Percentiles rank a stretch among this genome's conserved stretches.
Conservation (phyloP, 768 basidiomycete species). For the Lactarius vividus region DNA sequence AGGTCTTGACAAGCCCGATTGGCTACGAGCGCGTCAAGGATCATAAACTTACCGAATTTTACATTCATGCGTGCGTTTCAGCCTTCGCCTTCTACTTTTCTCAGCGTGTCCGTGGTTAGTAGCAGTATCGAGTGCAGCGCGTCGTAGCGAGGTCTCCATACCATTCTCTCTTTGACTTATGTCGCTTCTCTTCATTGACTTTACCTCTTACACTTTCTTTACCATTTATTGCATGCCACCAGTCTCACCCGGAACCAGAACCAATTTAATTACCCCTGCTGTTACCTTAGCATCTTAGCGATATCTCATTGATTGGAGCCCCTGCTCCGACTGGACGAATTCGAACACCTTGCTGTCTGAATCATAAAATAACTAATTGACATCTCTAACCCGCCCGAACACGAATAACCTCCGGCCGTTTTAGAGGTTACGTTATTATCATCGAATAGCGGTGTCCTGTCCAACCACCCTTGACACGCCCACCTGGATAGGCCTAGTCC, state of each 20-base stretch:
- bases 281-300: slow-evolving; percentile 13
- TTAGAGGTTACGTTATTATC: not conserved
- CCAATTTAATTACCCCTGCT: slow-evolving; percentile 8
- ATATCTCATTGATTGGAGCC: slow-evolving; percentile 18
- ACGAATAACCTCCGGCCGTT: not conserved
- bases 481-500: not conserved
- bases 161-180: not conserved
- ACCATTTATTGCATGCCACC: slow-evolving; percentile 2
- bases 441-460: not conserved
- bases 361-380: slow-evolving; percentile 5
- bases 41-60: not conserved
- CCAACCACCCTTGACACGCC: not conserved
- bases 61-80: not conserved
- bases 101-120: not conserved
- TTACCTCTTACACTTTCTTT: slow-evolving; percentile 12
- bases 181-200: not conserved
- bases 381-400: not conserved
- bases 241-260: slow-evolving; percentile 12
- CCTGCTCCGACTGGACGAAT: slow-evolving; percentile 4
- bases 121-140: not conserved
- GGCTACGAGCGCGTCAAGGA: slow-evolving; percentile 12
- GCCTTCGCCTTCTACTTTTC: slow-evolving; percentile 1
- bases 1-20: slow-evolving; percentile 2
- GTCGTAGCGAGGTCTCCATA: not conserved
- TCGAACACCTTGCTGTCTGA: slow-evolving; percentile 9